A percentile compares a stretch with the other conserved stretches of the same genome.
phyloP scores from a whole-genome alignment of 129 eudicot species.

The Ambrosia trifida region DNA sequence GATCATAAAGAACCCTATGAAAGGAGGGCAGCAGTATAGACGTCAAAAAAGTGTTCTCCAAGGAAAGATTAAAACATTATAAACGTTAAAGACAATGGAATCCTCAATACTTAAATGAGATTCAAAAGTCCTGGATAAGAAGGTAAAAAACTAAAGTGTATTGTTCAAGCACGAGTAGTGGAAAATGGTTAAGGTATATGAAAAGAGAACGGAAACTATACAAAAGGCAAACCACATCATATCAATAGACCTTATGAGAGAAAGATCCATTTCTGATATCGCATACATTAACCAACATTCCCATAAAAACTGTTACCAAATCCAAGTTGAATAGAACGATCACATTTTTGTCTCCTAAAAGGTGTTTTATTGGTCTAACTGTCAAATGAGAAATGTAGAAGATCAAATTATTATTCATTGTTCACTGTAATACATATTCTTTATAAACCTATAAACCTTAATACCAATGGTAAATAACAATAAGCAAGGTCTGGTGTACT shows the following conservation, averaged over 20 bases:
- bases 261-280: neutral
- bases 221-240: constrained; percentile 12
- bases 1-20: neutral
- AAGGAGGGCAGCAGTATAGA: neutral
- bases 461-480: neutral
- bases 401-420: constrained; percentile 2
- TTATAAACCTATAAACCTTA: neutral
- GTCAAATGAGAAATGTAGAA: neutral
- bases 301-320: constrained; percentile 1
- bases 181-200: too few species aligned
- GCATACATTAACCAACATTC: neutral
- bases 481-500: neutral
- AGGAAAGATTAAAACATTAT: neutral
- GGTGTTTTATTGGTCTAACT: neutral
- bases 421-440: neutral
- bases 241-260: neutral
- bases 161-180: neutral
- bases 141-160: neutral
- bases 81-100: neutral
- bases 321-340: neutral
- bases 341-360: constrained; percentile 4
- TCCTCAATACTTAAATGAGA: constrained; percentile 11
- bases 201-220: neutral
- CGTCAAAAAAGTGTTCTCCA: neutral
- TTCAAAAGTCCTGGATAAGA: neutral